Evolutionary conservation across 768 basidiomycete species (phyloP), one percentile per base, ranked within the genome.

Genomic region (Suillus clintonianus): DNA sequence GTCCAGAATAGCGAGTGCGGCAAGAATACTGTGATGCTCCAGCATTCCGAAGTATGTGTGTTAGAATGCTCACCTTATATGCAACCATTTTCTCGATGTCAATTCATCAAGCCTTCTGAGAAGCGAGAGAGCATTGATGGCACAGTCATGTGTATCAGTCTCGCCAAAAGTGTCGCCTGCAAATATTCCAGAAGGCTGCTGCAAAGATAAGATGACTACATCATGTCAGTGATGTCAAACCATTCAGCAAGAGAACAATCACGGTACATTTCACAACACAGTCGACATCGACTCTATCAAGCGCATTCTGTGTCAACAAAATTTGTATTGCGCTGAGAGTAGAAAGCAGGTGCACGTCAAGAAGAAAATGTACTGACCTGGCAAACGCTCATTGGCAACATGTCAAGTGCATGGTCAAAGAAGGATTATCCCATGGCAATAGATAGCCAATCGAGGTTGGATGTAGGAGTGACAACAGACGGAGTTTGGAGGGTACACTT

Each of bases 321-420:
- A 99, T 93, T 74, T 99, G 97, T 19, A 99, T 89, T 2, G 92
- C 97, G 65, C 94, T 95, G 43, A 95, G 79, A 0, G 97, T 99
- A 3, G 93, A 81, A 27, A 89, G 85, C 1, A 98, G 76, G 71
- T 99, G 94, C 0, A 90, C 92, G 74, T 99, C 97, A 70, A n/a
- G n/a, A n/a, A n/a, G n/a, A n/a, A n/a, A n/a, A n/a, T n/a, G n/a
- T n/a, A n/a, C n/a, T n/a, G n/a, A n/a, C n/a, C n/a, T n/a, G n/a
- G n/a, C n/a, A n/a, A n/a, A n/a, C n/a, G n/a, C n/a, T n/a, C n/a
- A n/a, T n/a, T n/a, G n/a, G n/a, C n/a, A n/a, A n/a, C n/a, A n/a
- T n/a, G n/a, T n/a, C n/a, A n/a, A 99, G 87, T 6, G 94, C 97
- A n/a, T 86, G 87, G 73, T 99, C 97, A 75, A 97, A 99, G 87